Evolutionary conservation across 2,329 filamentous ascomycete genomes (phyloP).

Genomic region (Pyricularia pennisetigena): DNA sequence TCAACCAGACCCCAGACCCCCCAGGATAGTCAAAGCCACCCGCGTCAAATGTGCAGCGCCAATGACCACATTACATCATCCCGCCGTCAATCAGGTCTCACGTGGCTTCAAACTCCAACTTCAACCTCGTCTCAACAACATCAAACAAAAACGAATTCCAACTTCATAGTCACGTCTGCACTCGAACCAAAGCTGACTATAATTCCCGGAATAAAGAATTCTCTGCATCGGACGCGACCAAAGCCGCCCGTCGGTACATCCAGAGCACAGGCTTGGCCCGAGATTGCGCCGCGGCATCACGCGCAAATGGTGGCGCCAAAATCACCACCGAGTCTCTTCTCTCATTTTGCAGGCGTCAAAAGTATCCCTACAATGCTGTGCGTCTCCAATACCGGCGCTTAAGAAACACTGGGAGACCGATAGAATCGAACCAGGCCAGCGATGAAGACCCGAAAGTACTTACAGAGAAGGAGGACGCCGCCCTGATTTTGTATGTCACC

Average conservation of each 20-base stretch:
- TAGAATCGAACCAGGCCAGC: no score
- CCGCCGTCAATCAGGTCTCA: no score
- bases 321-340: neutral
- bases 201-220: neutral
- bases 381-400: no score
- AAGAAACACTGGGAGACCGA: no score
- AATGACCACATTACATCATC: neutral
- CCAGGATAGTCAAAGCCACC: no score
- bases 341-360: no score
- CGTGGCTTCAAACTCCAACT: neutral
- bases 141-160: neutral
- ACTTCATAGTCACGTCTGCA: neutral
- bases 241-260: neutral
- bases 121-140: neutral
- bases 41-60: neutral
- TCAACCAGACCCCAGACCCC: no score
- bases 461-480: no score
- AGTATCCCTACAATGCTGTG: no score
- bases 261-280: neutral
- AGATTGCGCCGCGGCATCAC: no score
- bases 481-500: no score
- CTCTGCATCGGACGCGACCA: neutral
- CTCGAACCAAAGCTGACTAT: neutral
- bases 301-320: neutral
- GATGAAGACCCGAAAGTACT: no score